Base-by-base conservation (phyloP, 148 eudicot genomes). In the Vaccinium darrowii region DNA sequence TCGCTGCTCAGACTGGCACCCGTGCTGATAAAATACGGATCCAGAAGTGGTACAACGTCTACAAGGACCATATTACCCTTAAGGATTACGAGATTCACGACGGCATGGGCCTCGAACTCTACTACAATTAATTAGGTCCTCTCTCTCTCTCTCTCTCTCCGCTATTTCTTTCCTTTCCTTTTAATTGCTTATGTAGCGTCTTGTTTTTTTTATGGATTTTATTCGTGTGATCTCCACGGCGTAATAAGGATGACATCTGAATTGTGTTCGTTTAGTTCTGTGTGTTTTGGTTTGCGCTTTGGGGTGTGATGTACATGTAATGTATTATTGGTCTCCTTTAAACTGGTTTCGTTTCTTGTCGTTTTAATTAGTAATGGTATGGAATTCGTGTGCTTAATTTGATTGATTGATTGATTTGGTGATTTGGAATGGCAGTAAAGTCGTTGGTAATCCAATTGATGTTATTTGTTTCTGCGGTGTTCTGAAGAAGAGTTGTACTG, bases 81-180 rank as follows among this genome's bases (percentile, higher is more conserved):
- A 73, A 76, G 75, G 98, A 95, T 84, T 95, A 95, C 82, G 98
- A 95, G 89, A 94, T 94, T 76, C 98, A 94, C 76, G 98, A 95
- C 77, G 98, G 98, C 89, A 95, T 95, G 98, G 98, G 98, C 72
- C 98, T 95, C 76, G 98, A 95, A 85, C 96, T 95, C 85, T 95
- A 95, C 91, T 95, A 95, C 94, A 92, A 94, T 27, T 95, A 82
- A 56, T 3, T 14, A 43, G 47, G 47, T 43, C 47, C 6, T 43
- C 47, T 43, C 47, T 43, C 47, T 43, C 47, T 43, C 47, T 60
- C 67, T 43, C 43, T 39, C 43, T 39, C 43, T 4, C 65, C 18
- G 23, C 25, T 19, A 60, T 21, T 58, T 58, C 63, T 58, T 16
- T 58, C n/a, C 7, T 58, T 58, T 57, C 18, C 62, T 56, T 60